phyloP scores from a whole-genome alignment of 176 grass and related monocot species.

The Elymus sibiricus region DNA sequence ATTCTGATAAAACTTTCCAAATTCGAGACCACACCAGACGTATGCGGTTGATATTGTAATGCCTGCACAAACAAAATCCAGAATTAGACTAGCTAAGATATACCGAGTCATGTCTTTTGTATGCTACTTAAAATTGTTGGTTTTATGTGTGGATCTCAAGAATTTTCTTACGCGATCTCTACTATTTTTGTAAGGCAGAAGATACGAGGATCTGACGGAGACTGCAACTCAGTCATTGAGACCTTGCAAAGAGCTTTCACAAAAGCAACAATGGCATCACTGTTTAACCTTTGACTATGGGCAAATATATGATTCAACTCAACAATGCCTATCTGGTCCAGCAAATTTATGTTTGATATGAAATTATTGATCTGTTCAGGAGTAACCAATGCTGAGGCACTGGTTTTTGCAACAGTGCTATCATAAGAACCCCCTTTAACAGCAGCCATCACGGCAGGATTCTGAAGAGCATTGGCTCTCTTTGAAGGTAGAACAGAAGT shows the following conservation, averaged over 20 bases:
- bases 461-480: constrained; percentile 85
- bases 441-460: constrained; percentile 86
- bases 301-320: constrained; percentile 98
- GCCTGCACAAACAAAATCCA: constrained; percentile 61
- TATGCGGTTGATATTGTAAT: constrained; percentile 93
- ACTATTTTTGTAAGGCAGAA: constrained; percentile 99
- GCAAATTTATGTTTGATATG: constrained; percentile 85
- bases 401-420: constrained; percentile 65
- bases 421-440: constrained; percentile 95
- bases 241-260: constrained; percentile 98
- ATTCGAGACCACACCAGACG: constrained; percentile 95
- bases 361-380: constrained; percentile 94
- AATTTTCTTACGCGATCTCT: constrained; percentile 82
- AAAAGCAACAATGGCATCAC: constrained; percentile 98
- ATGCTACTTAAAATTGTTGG: constrained; percentile 18
- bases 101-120: constrained; percentile 1
- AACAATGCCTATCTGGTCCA: constrained; percentile 95
- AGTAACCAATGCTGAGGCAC: constrained; percentile 63
- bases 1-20: constrained; percentile 90
- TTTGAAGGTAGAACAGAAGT: constrained; percentile 49
- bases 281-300: constrained; percentile 95
- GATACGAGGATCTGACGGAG: constrained; percentile 83
- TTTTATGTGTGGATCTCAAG: constrained; percentile 24
- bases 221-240: constrained; percentile 89
- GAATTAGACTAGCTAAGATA: constrained; percentile 18